phyloP scores from a whole-genome alignment of 176 grass and related monocot genomes.

The Cenchrus purpureus region DNA sequence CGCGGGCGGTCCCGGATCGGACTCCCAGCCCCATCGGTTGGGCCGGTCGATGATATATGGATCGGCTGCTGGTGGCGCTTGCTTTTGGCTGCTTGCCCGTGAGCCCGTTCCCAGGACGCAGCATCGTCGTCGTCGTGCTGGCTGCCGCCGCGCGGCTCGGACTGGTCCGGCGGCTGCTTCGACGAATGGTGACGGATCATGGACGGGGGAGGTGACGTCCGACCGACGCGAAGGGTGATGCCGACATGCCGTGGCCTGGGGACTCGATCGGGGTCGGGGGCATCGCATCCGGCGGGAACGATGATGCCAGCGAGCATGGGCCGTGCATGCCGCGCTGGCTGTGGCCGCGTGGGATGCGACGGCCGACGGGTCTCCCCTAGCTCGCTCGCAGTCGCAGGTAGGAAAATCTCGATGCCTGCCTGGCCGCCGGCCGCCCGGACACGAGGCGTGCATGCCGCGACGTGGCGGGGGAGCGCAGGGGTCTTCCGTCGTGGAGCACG shows the following conservation, averaged over 20 bases:
- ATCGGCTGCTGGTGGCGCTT: too few species aligned
- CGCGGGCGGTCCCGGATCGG: not conserved
- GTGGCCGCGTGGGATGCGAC: not conserved
- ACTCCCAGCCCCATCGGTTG: too few species aligned
- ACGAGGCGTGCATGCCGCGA: not conserved
- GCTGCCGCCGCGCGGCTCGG: not conserved
- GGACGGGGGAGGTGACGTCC: not conserved
- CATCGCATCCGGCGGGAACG: not conserved
- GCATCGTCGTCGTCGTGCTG: not conserved
- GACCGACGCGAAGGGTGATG: not conserved
- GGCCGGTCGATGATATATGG: not conserved
- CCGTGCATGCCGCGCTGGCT: not conserved
- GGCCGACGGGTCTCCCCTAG: not conserved
- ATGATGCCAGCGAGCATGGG: not conserved
- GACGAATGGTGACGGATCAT: not conserved
- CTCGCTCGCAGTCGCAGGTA: not conserved
- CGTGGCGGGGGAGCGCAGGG: not conserved
- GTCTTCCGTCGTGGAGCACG: not conserved
- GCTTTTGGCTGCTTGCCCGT: not conserved
- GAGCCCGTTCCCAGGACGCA: not conserved
- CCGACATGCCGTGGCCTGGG: not conserved
- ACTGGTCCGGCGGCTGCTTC: slow-evolving; percentile 17
- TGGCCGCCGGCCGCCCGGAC: not conserved
- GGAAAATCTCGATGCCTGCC: not conserved
- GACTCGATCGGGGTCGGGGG: not conserved